Evolutionary conservation across 208 protist genomes (phyloP), one percentile per base, ranked within the genome.

Genomic region (Borovskyia barvae): DNA sequence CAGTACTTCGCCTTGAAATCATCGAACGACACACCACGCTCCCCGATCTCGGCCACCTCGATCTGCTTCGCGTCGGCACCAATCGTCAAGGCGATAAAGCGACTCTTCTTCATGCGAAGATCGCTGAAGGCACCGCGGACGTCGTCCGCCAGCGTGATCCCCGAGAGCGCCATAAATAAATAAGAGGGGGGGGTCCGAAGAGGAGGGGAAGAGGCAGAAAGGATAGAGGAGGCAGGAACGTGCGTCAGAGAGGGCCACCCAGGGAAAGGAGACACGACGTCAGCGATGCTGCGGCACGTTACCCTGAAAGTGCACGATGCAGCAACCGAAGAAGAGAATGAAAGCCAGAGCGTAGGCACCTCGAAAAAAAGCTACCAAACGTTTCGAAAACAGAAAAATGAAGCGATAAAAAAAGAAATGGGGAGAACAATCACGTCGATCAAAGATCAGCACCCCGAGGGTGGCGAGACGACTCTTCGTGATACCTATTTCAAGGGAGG

Each of bases 71-170:
- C 77, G 51, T 85, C 75, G 25, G 87, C 84, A 36, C 81, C 82
- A 46, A 98, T 95, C 48, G 73, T 71, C 66, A 95, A 78, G 47
- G 96, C 75, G 11, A 97, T 80, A 68, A 87, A 96, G 49, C 78
- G 77, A 37, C 37, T 58, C 66, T 88, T 85, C 61, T 92, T 90
- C 66, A 95, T 67, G 68, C 95, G 94, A 12, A 97, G 67, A 22
- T 88, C 77, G 40, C 81, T 75, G 69, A 95, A 84, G 8, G 63
- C 74, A 9, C 25, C 37, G 33, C 83, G 67, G 55, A 87, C 84
- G 41, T 90, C 72, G 52, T 78, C 70, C 37, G 62, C 57, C 24
- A 94, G 78, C 64, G 77, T 85, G 36, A 97, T 80, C 56, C 93
- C 93, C 30, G 93, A 94, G 69, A 91, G 84, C 46, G 84, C 78